Evolutionary conservation across 2,329 filamentous ascomycete genomes (phyloP), one percentile per base, ranked within the genome.

Genomic region (Monosporascus sp.): DNA sequence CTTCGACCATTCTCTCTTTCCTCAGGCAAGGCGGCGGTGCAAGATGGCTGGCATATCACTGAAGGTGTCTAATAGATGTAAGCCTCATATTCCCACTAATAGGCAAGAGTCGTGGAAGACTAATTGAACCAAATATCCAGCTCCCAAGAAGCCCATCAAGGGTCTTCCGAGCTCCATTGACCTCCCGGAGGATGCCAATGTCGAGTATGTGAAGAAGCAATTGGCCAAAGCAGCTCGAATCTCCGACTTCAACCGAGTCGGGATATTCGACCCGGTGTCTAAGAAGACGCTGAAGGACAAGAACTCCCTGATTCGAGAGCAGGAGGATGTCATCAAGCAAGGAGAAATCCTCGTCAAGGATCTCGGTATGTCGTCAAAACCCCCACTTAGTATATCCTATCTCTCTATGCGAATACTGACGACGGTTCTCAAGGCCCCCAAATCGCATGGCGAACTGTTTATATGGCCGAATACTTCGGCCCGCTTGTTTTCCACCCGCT

Each of bases 401-500:
- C 43, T 37, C 22, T 45, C 35, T 52, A 35, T 55, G 48, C 50
- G 31, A 48, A 46, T 50, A 7, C 60, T 68, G 57, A 70, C 56
- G 37, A 14, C 24, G 6, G 15, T 38, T 48, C 8, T 11, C 18
- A 43, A 96, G 91, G 94, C 17, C 83, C 86, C 48, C 94, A 99
- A 72, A 87, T 97, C 52, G 84, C 84, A 57, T 99, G 94, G 94
- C 86, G 85, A 59, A 94, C 90, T 55, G 93, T 97, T 70, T 99
- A 93, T 78, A 75, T 97, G 58, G 85, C 97, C 75, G 94, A 99
- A 74, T 99, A 99, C 72, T 74, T 94, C 60, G 94, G 94, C 4
- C 94, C 94, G 6, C 81, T 97, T 64, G 73, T 97, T 65, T 88
- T 97, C 74, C 92, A 97, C 75, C 82, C 83, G 45, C 76, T 89